Conservation (phyloP, 2,329 filamentous ascomycete species). For the Aspergillus quadricinctus region DNA sequence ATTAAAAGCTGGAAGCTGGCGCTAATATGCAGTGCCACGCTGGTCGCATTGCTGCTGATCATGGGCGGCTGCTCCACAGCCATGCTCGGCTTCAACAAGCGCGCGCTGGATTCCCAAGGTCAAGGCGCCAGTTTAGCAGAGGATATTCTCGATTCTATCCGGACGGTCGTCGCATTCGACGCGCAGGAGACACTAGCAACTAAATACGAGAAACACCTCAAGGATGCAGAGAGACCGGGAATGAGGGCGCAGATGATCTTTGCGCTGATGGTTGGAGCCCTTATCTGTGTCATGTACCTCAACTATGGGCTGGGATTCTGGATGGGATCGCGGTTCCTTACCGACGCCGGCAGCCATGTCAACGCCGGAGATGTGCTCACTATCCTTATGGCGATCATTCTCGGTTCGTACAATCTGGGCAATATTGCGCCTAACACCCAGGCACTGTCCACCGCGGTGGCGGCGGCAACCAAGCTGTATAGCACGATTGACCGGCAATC, state of each 20-base stretch:
- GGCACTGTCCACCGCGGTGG: conserved; percentile 42
- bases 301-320: conserved; percentile 33
- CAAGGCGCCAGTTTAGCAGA: conserved; percentile 45
- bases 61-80: conserved; percentile 69
- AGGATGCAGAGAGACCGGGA: conserved; percentile 20
- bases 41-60: conserved; percentile 67
- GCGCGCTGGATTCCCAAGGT: conserved; percentile 71
- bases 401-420: conserved; percentile 36
- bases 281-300: conserved; percentile 30
- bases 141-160: conserved; percentile 48
- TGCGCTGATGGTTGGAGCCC: conserved; percentile 24
- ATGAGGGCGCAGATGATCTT: conserved; percentile 26
- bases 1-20: conserved; percentile 89
- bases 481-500: conserved; percentile 39
- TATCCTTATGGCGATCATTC: conserved; percentile 28
- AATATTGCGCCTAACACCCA: conserved; percentile 40
- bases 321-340: conserved; percentile 29
- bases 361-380: conserved; percentile 24
- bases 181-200: conserved; percentile 21
- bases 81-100: conserved; percentile 73
- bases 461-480: conserved; percentile 36
- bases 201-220: conserved; percentile 25
- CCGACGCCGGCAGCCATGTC: conserved; percentile 15
- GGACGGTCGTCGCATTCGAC: conserved; percentile 49
- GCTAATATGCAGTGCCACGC: conserved; percentile 72